Base-by-base conservation (phyloP, 208 protist species). In the Leishmania martiniquensis region DNA sequence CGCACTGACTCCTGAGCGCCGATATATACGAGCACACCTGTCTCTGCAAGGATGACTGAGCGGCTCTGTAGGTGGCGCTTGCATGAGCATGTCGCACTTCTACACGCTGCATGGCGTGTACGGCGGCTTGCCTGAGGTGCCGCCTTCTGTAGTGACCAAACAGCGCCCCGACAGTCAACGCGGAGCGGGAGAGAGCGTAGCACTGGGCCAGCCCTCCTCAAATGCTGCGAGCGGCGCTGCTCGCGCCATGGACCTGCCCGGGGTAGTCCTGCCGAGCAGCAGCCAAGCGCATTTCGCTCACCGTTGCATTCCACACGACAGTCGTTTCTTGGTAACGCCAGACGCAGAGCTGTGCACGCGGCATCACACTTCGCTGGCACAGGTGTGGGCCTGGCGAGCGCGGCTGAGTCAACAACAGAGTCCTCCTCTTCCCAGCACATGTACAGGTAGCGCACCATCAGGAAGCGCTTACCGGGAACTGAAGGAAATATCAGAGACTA, bases 341-440 rank as follows among this genome's bases (percentile, higher is more conserved):
- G 72, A 76, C 4, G 59, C 72, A 29, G 72, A 76, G 55, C 44
- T 76, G 39, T 76, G 72, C 39, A 42, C 59, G 12, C 34, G 72
- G 37, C 72, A 76, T 44, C 45, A 34, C 59, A 15, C 45, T 20
- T 76, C 72, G 25, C 45, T 76, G 52, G 42, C 37, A 63, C 72
- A 76, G 20, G 55, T 76, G 20, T 49, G 55, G 54, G n/a, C 34
- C 29, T 76, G 72, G 72, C 59, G 72, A 44, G 12, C 54, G 55
- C 51, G 34, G 39, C 54, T 65, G 32, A 66, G 71, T 54, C 49
- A 49, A 39, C 71, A 34, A 4, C 70, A 49, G 49, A 74, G 70
- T 37, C 37, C 25, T 6, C 52, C 47, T 9, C 47, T 4, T 32
- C 20, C 22, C 70, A 45, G 32, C 17, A 25, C 32, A 4, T 57